A percentile compares a stretch with the other conserved stretches of the same genome.
These are phyloP conservation scores for Phylloporus arenicola DNA, from an alignment of 768 basidiomycete species.

Conservation along the genomic window DNA sequence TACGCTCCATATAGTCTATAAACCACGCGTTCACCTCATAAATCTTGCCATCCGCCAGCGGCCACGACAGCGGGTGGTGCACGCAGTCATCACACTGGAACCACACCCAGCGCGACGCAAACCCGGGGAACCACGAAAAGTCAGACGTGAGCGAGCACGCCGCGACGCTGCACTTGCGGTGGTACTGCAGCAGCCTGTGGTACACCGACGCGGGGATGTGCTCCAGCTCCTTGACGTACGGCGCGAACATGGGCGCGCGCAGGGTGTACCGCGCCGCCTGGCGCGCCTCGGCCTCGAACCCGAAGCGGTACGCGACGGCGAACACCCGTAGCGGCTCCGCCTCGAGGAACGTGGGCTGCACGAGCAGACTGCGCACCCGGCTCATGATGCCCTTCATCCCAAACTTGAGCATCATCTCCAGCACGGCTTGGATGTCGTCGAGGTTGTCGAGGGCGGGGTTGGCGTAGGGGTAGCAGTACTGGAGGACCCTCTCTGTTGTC, in stretches of 20 bases:
- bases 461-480: constrained; percentile 35
- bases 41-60: constrained; percentile 31
- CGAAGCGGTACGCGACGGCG: constrained; percentile 36
- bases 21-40: constrained; percentile 33
- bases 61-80: constrained; percentile 31
- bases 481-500: constrained; percentile 30
- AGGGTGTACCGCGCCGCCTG: constrained; percentile 34
- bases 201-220: constrained; percentile 34
- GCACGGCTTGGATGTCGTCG: constrained; percentile 31
- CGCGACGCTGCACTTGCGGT: constrained; percentile 30
- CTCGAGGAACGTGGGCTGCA: constrained; percentile 23
- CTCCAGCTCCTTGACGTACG: constrained; percentile 33
- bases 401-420: constrained; percentile 37
- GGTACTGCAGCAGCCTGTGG: constrained; percentile 34
- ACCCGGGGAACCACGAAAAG: constrained; percentile 34
- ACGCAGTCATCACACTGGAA: constrained; percentile 37
- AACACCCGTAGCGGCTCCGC: constrained; percentile 34
- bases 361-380: constrained; percentile 26
- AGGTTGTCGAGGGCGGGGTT: constrained; percentile 30
- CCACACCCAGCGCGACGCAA: constrained; percentile 34
- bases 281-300: constrained; percentile 30
- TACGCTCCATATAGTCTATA: constrained; percentile 32
- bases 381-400: constrained; percentile 31
- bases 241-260: constrained; percentile 31
- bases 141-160: constrained; percentile 29